A percentile compares a stretch with the other conserved stretches of the same genome.
Evolutionary conservation across 139 green algal genomes (phyloP).

Genomic region (Pseudopediastrum boryanum): DNA sequence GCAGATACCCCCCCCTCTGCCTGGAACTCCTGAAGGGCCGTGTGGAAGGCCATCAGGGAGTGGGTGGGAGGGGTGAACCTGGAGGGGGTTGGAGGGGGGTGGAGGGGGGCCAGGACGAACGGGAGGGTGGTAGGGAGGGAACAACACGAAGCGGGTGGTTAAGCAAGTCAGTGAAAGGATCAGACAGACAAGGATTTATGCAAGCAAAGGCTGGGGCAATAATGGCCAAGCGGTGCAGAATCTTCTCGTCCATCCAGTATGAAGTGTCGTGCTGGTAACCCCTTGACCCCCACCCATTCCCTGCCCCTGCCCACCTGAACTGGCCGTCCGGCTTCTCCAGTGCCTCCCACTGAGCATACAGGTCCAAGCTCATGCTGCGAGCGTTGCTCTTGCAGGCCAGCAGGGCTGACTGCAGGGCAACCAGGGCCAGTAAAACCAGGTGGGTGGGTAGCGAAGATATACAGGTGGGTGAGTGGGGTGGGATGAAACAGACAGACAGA

Average conservation of each 20-base stretch:
- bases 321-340: neutral
- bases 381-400: neutral
- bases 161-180: no score
- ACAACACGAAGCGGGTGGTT: no score
- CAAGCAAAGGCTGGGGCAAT: no score
- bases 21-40: neutral
- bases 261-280: no score
- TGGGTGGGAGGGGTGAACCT: neutral
- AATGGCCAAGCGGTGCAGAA: no score
- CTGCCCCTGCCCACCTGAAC: conserved; percentile 4
- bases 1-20: neutral
- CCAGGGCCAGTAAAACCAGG: no score
- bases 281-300: no score
- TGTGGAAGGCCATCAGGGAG: neutral
- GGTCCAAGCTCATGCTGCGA: neutral
- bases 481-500: neutral
- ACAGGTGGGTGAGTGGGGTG: no score
- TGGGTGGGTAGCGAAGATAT: no score
- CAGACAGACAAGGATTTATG: no score
- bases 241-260: no score
- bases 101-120: neutral
- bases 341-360: neutral
- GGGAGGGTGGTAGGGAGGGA: neutral
- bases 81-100: neutral
- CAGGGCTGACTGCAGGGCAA: no score